Evolutionary conservation across 2,329 filamentous ascomycete genomes (phyloP).

Genomic region (Microcyclospora tardicrescens): DNA sequence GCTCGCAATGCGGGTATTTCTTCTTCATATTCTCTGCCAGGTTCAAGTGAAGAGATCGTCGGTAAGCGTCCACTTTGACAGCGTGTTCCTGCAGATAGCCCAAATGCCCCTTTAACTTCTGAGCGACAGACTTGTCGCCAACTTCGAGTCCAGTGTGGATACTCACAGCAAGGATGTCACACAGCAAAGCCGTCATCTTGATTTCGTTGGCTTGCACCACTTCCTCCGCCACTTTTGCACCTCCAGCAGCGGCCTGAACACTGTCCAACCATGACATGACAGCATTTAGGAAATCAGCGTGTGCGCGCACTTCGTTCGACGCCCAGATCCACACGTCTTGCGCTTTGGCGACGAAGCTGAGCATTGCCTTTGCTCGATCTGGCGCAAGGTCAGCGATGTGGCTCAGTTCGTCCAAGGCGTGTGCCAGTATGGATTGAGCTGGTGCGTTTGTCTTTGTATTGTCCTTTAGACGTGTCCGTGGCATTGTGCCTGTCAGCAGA

Average conservation of each 20-base stretch:
- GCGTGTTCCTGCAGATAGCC: constrained; percentile 70
- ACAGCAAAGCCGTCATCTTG: constrained; percentile 62
- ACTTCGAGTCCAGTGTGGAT: constrained; percentile 73
- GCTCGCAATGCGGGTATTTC: constrained; percentile 58
- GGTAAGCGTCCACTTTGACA: constrained; percentile 69
- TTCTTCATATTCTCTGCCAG: constrained; percentile 72
- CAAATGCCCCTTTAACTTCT: constrained; percentile 59
- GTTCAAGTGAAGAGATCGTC: constrained; percentile 72
- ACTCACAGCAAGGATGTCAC: constrained; percentile 82
- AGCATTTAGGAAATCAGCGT: constrained; percentile 58
- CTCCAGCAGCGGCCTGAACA: constrained; percentile 37
- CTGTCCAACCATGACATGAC: constrained; percentile 57
- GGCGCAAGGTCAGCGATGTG: constrained; percentile 49
- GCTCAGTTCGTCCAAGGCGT: constrained; percentile 58
- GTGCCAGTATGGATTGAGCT: constrained; percentile 57
- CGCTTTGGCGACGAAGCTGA: constrained; percentile 76
- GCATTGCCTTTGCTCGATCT: constrained; percentile 57
- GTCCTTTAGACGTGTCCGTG: constrained; percentile 56
- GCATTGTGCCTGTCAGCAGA: constrained; percentile 75
- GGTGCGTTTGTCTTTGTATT: constrained; percentile 37
- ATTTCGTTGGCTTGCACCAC: constrained; percentile 27
- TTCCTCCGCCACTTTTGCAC: constrained; percentile 14
- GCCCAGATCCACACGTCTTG: constrained; percentile 97
- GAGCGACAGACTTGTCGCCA: constrained; percentile 54
- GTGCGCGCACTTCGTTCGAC: constrained; percentile 63